phyloP scores from a whole-genome alignment of 2,329 filamentous ascomycete genomes.

The Ilyonectria destructans region DNA sequence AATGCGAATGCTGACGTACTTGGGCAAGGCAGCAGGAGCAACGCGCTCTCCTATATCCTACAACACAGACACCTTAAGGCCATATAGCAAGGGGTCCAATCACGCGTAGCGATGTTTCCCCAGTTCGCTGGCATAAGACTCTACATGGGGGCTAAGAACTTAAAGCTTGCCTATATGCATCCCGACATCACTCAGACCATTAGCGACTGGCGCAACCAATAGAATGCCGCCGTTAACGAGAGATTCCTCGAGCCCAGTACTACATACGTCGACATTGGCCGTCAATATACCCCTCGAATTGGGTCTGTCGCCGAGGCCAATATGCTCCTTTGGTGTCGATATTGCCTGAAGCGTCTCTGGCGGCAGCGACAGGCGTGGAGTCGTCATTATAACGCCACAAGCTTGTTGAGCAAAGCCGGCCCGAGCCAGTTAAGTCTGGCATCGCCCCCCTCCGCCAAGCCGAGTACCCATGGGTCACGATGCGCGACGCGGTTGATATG shows the following conservation, averaged over 20 bases:
- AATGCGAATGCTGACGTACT: conserved; percentile 15
- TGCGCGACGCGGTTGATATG: background rate
- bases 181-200: background rate
- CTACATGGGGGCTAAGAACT: conserved; percentile 5
- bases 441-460: too few species aligned
- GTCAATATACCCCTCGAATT: background rate
- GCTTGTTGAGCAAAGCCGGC: background rate
- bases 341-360: background rate
- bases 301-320: conserved; percentile 1
- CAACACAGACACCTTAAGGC: conserved; percentile 12
- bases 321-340: background rate
- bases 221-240: background rate
- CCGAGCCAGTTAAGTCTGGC: background rate
- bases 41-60: conserved; percentile 18
- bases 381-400: background rate
- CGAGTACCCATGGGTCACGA: background rate
- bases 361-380: conserved; percentile 9
- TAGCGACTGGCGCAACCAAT: background rate
- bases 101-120: conserved; percentile 3
- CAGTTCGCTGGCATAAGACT: conserved; percentile 16
- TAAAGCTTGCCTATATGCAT: conserved; percentile 9
- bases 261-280: conserved; percentile 4
- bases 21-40: conserved; percentile 12
- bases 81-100: conserved; percentile 18
- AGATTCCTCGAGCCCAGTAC: background rate